Evolutionary conservation across 306 rosid genomes (phyloP).

Genomic region (Acacia melanoxylon): DNA sequence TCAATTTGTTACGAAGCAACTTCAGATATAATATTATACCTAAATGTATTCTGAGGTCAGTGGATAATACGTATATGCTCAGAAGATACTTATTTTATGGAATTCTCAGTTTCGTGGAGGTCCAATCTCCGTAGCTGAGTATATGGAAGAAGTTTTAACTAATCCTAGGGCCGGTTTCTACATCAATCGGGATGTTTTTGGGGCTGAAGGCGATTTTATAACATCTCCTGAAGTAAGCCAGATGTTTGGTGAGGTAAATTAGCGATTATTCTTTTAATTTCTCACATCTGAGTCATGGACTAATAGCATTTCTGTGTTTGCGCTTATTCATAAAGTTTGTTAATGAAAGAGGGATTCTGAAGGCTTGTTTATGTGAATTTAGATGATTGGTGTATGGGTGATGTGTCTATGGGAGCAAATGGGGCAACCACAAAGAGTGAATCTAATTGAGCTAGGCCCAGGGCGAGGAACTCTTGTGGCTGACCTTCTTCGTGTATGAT

Average conservation of each 20-base stretch:
- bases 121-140: slow-evolving; percentile 92
- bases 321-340: slow-evolving; percentile 3
- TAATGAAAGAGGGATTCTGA: slow-evolving; percentile 21
- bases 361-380: slow-evolving; percentile 29
- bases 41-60: not conserved
- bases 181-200: slow-evolving; percentile 92
- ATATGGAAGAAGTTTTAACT: slow-evolving; percentile 94
- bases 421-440: slow-evolving; percentile 76
- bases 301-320: not conserved
- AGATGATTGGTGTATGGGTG: slow-evolving; percentile 98
- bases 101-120: slow-evolving; percentile 93
- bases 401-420: slow-evolving; percentile 99
- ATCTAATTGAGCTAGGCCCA: slow-evolving; percentile 86
- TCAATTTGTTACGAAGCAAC: not conserved
- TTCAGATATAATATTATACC: not conserved
- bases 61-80: not conserved
- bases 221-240: slow-evolving; percentile 99
- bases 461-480: slow-evolving; percentile 98
- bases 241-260: slow-evolving; percentile 88
- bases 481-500: slow-evolving; percentile 81
- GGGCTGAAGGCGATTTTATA: slow-evolving; percentile 88
- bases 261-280: not conserved
- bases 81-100: not conserved
- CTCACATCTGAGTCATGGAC: not conserved
- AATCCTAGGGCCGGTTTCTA: slow-evolving; percentile 94